Evolutionary conservation across 441 rosid genomes (phyloP).

Genomic region (Populus hybrid): DNA sequence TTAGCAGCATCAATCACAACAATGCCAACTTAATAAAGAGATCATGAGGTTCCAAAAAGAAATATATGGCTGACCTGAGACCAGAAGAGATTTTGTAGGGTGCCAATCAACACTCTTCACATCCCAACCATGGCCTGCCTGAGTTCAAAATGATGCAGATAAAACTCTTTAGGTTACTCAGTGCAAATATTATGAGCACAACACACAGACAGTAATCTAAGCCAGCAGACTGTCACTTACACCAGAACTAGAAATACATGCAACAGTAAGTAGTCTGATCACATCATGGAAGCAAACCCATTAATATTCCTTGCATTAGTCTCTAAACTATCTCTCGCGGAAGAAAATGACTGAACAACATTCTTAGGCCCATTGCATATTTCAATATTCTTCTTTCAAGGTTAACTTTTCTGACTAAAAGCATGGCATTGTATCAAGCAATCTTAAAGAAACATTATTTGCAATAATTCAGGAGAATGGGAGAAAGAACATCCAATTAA

Average conservation of each 20-base stretch:
- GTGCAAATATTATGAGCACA: constrained; percentile 13
- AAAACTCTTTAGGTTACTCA: constrained; percentile 51
- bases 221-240: background rate
- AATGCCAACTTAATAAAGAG: too few species aligned
- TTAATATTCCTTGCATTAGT: background rate
- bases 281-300: background rate
- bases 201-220: constrained; percentile 12
- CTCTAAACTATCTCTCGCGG: background rate
- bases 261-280: background rate
- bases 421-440: background rate
- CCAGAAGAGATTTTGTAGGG: too few species aligned
- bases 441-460: background rate
- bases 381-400: background rate
- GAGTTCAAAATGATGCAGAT: constrained; percentile 64
- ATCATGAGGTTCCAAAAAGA: too few species aligned
- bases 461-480: background rate
- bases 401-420: background rate
- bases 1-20: too few species aligned
- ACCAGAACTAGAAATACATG: background rate
- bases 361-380: background rate
- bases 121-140: constrained; percentile 99
- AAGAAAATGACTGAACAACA: background rate
- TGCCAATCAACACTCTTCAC: constrained; percentile 99
- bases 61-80: too few species aligned
- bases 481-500: background rate